Conservation (phyloP, 2,329 filamentous ascomycete species). For the Ophiostoma himal-ulmi region DNA sequence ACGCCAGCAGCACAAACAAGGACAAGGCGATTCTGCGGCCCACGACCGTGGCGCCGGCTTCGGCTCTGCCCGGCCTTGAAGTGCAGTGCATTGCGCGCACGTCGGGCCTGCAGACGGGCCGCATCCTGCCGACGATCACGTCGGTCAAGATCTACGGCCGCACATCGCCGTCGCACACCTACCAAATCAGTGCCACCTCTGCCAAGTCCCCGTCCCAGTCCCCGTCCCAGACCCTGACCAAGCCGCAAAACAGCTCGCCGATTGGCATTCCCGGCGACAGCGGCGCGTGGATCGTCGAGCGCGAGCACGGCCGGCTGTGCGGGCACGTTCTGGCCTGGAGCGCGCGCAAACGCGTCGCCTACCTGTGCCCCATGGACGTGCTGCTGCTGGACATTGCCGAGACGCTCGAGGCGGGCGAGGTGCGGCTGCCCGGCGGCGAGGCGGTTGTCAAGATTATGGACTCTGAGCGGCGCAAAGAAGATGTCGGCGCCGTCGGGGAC, state of each 20-base stretch:
- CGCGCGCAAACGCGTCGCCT: conserved; percentile 71
- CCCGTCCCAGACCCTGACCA: background rate
- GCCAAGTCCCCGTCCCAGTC: conserved; percentile 8
- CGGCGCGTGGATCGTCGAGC: conserved; percentile 87
- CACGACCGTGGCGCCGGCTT: conserved; percentile 52
- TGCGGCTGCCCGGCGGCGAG: conserved; percentile 63
- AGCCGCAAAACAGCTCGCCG: conserved; percentile 28
- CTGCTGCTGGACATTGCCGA: conserved; percentile 78
- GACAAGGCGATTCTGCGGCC: conserved; percentile 41
- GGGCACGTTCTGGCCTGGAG: conserved; percentile 90
- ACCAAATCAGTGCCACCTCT: conserved; percentile 41
- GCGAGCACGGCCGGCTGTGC: conserved; percentile 69
- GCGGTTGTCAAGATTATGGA: conserved; percentile 35
- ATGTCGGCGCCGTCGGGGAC: background rate
- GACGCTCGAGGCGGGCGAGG: conserved; percentile 62
- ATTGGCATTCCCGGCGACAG: conserved; percentile 78
- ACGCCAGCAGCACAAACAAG: conserved; percentile 17
- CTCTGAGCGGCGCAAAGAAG: background rate
- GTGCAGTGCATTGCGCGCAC: conserved; percentile 89
- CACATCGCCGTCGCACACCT: conserved; percentile 68
- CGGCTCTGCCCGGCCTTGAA: conserved; percentile 62
- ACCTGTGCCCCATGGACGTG: conserved; percentile 93
- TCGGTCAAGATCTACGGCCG: conserved; percentile 85
- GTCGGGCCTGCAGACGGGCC: conserved; percentile 72
- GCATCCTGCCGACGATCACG: conserved; percentile 70